Evolutionary conservation across 345 rosid genomes (phyloP).

Genomic region (Lepidium africanum): DNA sequence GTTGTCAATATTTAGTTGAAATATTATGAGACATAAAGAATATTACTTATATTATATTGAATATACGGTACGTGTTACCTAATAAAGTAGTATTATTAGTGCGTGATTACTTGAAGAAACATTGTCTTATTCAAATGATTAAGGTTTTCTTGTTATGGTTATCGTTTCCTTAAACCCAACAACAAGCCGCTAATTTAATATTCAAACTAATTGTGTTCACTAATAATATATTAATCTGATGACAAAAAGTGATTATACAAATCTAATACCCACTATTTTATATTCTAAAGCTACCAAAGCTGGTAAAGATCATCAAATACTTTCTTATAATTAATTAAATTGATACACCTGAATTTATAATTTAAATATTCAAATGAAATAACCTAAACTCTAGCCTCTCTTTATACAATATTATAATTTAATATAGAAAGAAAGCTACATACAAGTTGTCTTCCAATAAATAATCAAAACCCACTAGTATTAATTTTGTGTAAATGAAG

Average conservation of each 20-base stretch:
- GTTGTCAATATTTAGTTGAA: no score
- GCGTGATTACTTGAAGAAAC: conserved; percentile 7
- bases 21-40: no score
- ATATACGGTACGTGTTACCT: not conserved
- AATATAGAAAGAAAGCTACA: not conserved
- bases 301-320: not conserved
- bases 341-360: no score
- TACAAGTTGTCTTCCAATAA: not conserved
- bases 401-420: not conserved
- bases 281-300: not conserved
- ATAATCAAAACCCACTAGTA: not conserved
- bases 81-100: conserved; percentile 5
- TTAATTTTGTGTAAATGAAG: not conserved
- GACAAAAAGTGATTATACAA: not conserved
- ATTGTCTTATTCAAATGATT: conserved; percentile 9
- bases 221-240: not conserved
- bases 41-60: not conserved
- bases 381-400: not conserved
- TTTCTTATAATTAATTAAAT: not conserved
- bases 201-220: not conserved
- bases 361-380: not conserved
- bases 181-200: conserved; percentile 1
- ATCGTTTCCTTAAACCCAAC: conserved; percentile 31
- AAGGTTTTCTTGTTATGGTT: not conserved
- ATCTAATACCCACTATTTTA: not conserved